A percentile compares a stretch with the other conserved stretches of the same genome.
Conservation (phyloP, 371 early-diverging fungal species). For the Rhizopus arrhizus region DNA sequence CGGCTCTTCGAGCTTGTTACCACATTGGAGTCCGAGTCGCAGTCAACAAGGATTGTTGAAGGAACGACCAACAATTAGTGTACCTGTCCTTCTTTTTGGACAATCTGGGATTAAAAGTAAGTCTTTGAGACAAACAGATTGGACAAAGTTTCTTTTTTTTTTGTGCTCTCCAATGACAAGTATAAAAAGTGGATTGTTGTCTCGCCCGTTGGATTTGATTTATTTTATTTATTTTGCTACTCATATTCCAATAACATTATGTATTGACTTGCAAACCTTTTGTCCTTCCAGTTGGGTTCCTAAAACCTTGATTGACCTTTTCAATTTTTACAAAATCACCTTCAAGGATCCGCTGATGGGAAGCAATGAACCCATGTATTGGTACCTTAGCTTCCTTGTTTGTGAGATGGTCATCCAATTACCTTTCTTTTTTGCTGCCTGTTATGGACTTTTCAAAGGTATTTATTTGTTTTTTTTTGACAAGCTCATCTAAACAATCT, state of each 20-base stretch:
- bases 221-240: slow-evolving; percentile 60
- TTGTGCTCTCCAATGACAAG: background rate
- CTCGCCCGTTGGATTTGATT: slow-evolving; percentile 51
- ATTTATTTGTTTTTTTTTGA: background rate
- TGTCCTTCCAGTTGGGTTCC: slow-evolving; percentile 46
- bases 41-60: no score
- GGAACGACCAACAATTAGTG: no score
- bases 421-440: slow-evolving; percentile 69
- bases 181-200: slow-evolving; percentile 13
- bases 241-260: slow-evolving; percentile 63
- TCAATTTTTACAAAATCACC: slow-evolving; percentile 37
- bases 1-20: no score
- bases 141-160: background rate
- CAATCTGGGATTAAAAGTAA: no score
- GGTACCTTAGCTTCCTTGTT: slow-evolving; percentile 60
- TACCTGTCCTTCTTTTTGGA: no score
- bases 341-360: slow-evolving; percentile 66
- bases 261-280: slow-evolving; percentile 55
- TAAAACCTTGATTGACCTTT: slow-evolving; percentile 36
- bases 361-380: slow-evolving; percentile 33
- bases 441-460: slow-evolving; percentile 52
- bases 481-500: background rate
- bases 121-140: no score
- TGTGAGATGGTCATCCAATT: slow-evolving; percentile 66
- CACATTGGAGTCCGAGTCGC: no score